phyloP scores from a whole-genome alignment of 106 monocot species.

The Platanthera guangdongensis region DNA sequence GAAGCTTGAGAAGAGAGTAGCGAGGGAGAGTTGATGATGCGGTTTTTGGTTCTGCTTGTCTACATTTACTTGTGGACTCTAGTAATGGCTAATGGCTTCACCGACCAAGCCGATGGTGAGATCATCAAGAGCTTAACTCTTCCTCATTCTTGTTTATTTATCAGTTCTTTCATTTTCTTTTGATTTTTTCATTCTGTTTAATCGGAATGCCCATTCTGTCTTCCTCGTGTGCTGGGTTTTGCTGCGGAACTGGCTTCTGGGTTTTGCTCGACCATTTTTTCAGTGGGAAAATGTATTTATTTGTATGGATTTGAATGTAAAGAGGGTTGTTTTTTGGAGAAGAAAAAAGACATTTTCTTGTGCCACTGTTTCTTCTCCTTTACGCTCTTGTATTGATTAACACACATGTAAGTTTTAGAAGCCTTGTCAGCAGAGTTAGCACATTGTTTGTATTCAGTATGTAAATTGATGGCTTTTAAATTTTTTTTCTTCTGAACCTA shows the following conservation, averaged over 20 bases:
- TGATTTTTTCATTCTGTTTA: background rate
- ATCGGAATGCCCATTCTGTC: background rate
- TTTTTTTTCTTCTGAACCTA: background rate
- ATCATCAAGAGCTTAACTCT: background rate
- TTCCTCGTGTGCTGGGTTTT: background rate
- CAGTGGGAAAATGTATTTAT: too few species aligned
- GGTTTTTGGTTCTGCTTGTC: background rate
- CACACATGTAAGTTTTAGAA: background rate
- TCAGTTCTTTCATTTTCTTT: background rate
- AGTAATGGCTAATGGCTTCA: background rate
- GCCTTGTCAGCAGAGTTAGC: background rate
- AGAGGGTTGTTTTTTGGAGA: background rate
- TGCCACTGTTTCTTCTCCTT: background rate
- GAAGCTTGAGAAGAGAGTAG: background rate
- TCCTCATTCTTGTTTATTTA: background rate
- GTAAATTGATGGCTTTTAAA: background rate
- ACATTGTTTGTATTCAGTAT: background rate
- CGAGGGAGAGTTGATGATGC: background rate
- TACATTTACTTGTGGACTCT: background rate
- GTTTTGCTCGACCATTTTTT: background rate
- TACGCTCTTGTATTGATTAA: background rate
- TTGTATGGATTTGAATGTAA: background rate
- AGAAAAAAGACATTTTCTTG: background rate
- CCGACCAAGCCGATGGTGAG: conserved; percentile 9
- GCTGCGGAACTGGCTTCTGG: background rate